Evolutionary conservation across 2,329 filamentous ascomycete species (phyloP).

Genomic region (Penicillium sp.): DNA sequence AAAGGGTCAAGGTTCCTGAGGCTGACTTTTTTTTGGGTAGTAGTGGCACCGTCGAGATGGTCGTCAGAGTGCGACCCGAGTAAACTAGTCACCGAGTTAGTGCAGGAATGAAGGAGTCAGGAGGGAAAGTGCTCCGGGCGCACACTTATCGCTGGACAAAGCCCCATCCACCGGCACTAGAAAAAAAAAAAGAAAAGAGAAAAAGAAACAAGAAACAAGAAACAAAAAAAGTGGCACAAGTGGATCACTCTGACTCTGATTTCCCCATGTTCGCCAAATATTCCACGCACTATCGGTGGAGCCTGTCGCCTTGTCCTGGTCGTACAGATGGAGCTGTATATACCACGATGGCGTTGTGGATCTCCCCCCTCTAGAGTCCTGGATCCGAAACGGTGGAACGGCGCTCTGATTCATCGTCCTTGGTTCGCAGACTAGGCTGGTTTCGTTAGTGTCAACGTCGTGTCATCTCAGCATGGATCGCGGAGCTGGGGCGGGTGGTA

Average conservation of each 20-base stretch:
- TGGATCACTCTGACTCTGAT: slow-evolving; percentile 1
- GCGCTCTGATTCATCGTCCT: slow-evolving; percentile 23
- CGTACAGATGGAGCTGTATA: too few relatives aligned
- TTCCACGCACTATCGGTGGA: slow-evolving; percentile 17
- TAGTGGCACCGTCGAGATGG: too few relatives aligned
- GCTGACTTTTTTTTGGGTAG: too few relatives aligned
- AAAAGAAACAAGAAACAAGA: slow-evolving; percentile 10
- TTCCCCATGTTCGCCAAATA: slow-evolving; percentile 27
- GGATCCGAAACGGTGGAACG: slow-evolving; percentile 25
- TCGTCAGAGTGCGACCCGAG: too few relatives aligned
- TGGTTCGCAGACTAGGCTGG: slow-evolving; percentile 24
- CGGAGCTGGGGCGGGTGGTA: slow-evolving; percentile 37
- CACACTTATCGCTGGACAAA: too few relatives aligned
- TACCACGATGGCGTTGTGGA: too few relatives aligned
- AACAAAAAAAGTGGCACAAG: slow-evolving; percentile 8
- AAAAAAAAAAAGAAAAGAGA: slow-evolving; percentile 5
- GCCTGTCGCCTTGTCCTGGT: too few relatives aligned
- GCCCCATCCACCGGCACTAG: too few relatives aligned
- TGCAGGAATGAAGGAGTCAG: too few relatives aligned
- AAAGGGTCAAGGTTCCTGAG: slow-evolving; percentile 19
- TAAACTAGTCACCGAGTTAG: too few relatives aligned
- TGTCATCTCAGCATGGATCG: slow-evolving; percentile 39
- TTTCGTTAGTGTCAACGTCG: slow-evolving; percentile 40
- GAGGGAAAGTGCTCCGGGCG: too few relatives aligned
- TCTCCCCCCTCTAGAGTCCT: slow-evolving; percentile 17